A percentile compares a stretch with the other conserved stretches of the same genome.
Conservation (phyloP, 305 asterid genomes). For the Rubia tinctorum region DNA sequence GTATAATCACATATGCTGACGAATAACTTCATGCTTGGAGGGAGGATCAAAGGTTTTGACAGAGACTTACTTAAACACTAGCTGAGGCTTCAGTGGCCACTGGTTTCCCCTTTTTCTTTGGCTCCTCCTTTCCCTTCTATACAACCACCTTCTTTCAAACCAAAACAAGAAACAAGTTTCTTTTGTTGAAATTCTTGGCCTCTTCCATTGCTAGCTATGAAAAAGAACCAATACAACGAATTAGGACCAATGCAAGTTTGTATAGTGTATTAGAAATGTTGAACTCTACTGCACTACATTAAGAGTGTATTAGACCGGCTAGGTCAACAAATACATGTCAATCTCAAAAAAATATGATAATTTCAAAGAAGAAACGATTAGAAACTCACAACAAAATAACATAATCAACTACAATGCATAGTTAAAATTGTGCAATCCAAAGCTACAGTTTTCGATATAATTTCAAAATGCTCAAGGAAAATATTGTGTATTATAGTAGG, state of each 20-base stretch:
- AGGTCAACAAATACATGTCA: background rate
- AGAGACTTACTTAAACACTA: slow-evolving; percentile 48
- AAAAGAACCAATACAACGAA: slow-evolving; percentile 3
- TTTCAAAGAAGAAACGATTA: background rate
- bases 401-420: background rate
- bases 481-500: no score
- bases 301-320: background rate
- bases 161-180: slow-evolving; percentile 64
- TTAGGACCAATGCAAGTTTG: background rate
- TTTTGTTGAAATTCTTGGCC: slow-evolving; percentile 62
- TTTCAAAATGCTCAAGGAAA: no score
- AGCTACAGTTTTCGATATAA: no score
- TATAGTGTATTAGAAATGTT: background rate
- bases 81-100: slow-evolving; percentile 60
- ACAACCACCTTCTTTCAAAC: slow-evolving; percentile 64
- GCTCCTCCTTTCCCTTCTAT: slow-evolving; percentile 59
- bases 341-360: background rate
- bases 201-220: slow-evolving; percentile 76
- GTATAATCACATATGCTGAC: slow-evolving; percentile 17
- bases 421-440: background rate
- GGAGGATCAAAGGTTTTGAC: slow-evolving; percentile 17
- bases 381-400: background rate
- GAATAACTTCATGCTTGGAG: slow-evolving; percentile 18
- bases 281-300: background rate
- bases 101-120: slow-evolving; percentile 54